Base-by-base conservation (phyloP, 495 filamentous ascomycete genomes). In the Parachaetomium inaequale region DNA sequence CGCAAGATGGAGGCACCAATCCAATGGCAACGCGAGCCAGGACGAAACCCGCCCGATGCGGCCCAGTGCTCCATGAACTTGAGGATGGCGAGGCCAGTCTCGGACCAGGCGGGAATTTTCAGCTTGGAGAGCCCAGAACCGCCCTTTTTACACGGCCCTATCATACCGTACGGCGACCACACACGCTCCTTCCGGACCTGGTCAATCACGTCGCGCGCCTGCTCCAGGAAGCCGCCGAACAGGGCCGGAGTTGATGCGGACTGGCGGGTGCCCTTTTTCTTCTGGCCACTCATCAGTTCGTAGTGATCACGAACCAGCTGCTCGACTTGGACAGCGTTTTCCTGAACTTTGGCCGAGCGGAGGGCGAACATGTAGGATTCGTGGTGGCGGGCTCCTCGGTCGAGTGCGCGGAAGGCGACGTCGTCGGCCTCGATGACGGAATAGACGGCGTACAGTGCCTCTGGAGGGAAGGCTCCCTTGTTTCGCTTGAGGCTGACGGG, bases 1-100 rank as follows among this genome's bases (percentile, higher is more conserved):
- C 89, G 85, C 70, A 97, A 78, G 38, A 98, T 82, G 53, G 86
- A 78, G 6, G 90, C 84, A 21, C 87, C 88, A 38, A 88, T 71
- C 28, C 86, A 83, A 60, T 85, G 77, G 45, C 88, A 68, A 1
- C 72, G 74, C 5, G 81, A 82, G 38, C 72, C 58, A 12, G 38
- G 49, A 19, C 73, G 65, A 40, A 89, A 82, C 53, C 78, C 77
- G 38, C 77, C 75, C 43, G 79, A 78, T 25, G 81, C 78, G 61
- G 85, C 80, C 80, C 89, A 94, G 4, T 85, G 73, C 64, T 91
- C 83, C 23, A 96, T 75, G 62, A 88, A 96, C 29, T 82, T 72
- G 19, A 96, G 77, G 21, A 96, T 83, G 19, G 73, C 72, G 51
- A 75, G 72, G 55, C 91, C 88, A 14, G 74, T 63, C 4, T 71